These are phyloP conservation scores for Malassezia furfur DNA, from an alignment of 1,284 basidiomycete genomes.

Conservation along the genomic window DNA sequence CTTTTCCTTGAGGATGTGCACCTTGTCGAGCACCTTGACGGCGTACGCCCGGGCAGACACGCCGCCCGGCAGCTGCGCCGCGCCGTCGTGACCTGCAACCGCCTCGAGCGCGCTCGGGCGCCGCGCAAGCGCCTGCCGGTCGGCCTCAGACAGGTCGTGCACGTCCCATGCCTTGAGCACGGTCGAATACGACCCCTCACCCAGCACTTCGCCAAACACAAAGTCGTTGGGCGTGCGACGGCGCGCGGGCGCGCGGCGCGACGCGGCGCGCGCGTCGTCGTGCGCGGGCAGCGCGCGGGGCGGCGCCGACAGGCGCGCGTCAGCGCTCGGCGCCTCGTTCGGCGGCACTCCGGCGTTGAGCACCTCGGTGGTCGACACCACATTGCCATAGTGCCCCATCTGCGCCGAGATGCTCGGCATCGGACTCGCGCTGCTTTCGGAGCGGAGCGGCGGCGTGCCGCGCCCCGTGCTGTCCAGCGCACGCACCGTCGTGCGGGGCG, in stretches of 20 bases:
- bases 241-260: not conserved
- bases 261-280: not conserved
- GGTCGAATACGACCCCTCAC: constrained; percentile 46
- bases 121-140: not conserved
- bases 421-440: not conserved
- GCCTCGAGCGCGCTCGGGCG: constrained; percentile 7
- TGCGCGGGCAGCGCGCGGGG: not conserved
- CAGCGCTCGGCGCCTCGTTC: no score
- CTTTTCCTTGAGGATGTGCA: constrained; percentile 46
- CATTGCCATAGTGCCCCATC: not conserved
- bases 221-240: constrained; percentile 36
- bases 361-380: not conserved
- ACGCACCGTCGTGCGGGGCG: not conserved
- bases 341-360: not conserved
- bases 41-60: constrained; percentile 34
- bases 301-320: not conserved
- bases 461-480: not conserved
- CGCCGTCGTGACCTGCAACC: constrained; percentile 1
- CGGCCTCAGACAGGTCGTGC: constrained; percentile 9
- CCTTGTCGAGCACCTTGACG: constrained; percentile 46
- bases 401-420: not conserved
- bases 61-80: constrained; percentile 7
- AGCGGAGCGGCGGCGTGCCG: no score
- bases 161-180: constrained; percentile 46
- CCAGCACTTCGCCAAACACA: constrained; percentile 44